Evolutionary conservation across 495 filamentous ascomycete genomes (phyloP), one percentile per base, ranked within the genome.

Genomic region (Xylaria longipes): DNA sequence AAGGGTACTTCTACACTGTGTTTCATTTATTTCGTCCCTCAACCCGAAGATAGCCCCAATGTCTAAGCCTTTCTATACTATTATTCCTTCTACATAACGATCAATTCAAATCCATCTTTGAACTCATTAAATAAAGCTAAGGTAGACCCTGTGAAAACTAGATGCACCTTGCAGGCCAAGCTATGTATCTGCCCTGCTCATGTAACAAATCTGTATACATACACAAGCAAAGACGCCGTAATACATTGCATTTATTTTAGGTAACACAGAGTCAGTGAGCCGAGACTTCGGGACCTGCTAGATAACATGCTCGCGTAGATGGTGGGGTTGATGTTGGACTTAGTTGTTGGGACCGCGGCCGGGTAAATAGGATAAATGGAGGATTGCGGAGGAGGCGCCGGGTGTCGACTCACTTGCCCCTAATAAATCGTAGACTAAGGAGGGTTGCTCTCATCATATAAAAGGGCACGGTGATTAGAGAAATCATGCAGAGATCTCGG

Each of bases 311-410:
- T 4, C 5, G 41, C 29, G 33, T 12, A 11, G 5, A 31, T 22
- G 52, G 37, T 46, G 56, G 67, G 56, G 43, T 68, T 8, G 41
- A 58, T 0, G 60, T 17, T 27, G 25, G 35, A 25, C 17, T 7
- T 9, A 12, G 33, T 14, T 17, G 33, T 35, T 37, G 11, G 33
- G 57, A 60, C 57, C 31, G n/a, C 68, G 68, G 57, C 68, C 83
- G 83, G 83, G 77, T 84, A 84, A 84, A 84, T 84, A 78, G 79
- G 82, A 79, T 84, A 84, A 84, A 84, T 82, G 67, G 73, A 33
- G 37, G 33, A 72, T 61, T 54, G 54, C 50, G 54, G 74, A 74
- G 75, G 70, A 54, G 29, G 12, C 41, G 20, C 39, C 11, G 39
- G 52, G 39, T 65, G 65, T 73, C 76, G 66, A 56, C 46, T 58